Evolutionary conservation across 805 yeast genomes (phyloP).

Genomic region (Candida wancherniae): DNA sequence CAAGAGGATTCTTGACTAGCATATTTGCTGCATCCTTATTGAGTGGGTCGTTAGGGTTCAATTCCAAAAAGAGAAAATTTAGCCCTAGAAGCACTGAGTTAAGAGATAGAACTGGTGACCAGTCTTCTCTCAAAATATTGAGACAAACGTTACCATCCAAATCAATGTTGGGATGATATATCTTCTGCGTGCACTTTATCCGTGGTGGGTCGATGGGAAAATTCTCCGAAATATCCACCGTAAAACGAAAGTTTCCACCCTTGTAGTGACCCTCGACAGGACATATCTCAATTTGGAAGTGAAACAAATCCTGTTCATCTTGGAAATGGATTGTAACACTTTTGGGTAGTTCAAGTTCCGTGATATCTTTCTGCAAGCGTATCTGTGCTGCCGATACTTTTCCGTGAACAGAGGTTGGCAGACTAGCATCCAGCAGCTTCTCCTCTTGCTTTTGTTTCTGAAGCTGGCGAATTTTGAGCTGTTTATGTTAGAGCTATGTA

Average conservation of each 20-base stretch:
- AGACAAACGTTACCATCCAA: constrained; percentile 85
- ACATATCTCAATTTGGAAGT: constrained; percentile 49
- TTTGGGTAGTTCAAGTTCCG: constrained; percentile 60
- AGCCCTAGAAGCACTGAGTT: constrained; percentile 81
- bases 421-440: constrained; percentile 2
- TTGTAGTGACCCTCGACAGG: constrained; percentile 74
- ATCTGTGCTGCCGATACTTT: constrained; percentile 57
- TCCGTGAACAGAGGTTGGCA: constrained; percentile 5
- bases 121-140: constrained; percentile 87
- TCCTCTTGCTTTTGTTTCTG: constrained; percentile 20
- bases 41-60: constrained; percentile 88
- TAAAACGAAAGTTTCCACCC: constrained; percentile 66
- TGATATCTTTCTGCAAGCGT: constrained; percentile 70
- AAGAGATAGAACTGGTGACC: constrained; percentile 89
- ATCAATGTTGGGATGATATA: constrained; percentile 94
- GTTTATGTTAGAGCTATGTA: neutral
- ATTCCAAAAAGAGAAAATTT: constrained; percentile 80
- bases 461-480: constrained; percentile 23
- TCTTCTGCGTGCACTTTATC: constrained; percentile 62
- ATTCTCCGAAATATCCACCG: constrained; percentile 58
- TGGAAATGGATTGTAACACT: constrained; percentile 51
- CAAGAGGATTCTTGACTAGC: constrained; percentile 30
- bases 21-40: constrained; percentile 82
- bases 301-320: constrained; percentile 53
- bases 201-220: constrained; percentile 94